A percentile compares a stretch with the other conserved stretches of the same genome.
These are phyloP conservation scores for Lizonia empirigonia DNA, from an alignment of 2,329 filamentous ascomycete species.

Conservation along the genomic window DNA sequence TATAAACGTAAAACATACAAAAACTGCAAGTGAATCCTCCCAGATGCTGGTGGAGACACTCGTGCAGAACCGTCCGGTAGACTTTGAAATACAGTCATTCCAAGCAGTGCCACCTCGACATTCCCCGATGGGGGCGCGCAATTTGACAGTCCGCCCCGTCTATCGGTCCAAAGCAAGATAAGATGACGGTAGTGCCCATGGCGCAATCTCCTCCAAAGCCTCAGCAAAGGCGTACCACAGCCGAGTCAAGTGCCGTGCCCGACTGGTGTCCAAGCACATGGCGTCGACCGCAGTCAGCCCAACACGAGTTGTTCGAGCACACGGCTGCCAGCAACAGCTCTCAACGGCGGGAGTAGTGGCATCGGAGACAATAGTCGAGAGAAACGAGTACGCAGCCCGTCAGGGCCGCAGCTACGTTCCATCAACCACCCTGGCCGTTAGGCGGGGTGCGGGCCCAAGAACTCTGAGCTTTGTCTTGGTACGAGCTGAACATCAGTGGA, in stretches of 20 bases:
- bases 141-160: neutral
- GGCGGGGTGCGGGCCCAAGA: slow-evolving; percentile 45
- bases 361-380: neutral
- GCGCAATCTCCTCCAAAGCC: neutral
- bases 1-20: slow-evolving; percentile 6
- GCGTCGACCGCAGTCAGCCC: neutral
- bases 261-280: neutral
- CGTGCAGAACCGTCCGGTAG: neutral
- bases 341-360: neutral
- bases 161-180: slow-evolving; percentile 1
- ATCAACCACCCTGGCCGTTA: slow-evolving; percentile 49
- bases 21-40: neutral
- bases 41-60: neutral
- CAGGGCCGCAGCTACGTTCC: neutral
- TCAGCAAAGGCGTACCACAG: neutral
- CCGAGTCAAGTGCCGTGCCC: neutral
- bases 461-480: slow-evolving; percentile 36
- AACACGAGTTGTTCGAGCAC: neutral
- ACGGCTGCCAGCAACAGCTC: neutral
- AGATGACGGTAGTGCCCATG: neutral
- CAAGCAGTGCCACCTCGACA: slow-evolving; percentile 1
- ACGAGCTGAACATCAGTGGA: slow-evolving; percentile 52
- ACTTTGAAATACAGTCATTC: neutral
- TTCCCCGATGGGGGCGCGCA: neutral
- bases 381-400: slow-evolving; percentile 1